Evolutionary conservation across 805 yeast species (phyloP), one percentile per base, ranked within the genome.

Genomic region (Brettanomyces nanus): DNA sequence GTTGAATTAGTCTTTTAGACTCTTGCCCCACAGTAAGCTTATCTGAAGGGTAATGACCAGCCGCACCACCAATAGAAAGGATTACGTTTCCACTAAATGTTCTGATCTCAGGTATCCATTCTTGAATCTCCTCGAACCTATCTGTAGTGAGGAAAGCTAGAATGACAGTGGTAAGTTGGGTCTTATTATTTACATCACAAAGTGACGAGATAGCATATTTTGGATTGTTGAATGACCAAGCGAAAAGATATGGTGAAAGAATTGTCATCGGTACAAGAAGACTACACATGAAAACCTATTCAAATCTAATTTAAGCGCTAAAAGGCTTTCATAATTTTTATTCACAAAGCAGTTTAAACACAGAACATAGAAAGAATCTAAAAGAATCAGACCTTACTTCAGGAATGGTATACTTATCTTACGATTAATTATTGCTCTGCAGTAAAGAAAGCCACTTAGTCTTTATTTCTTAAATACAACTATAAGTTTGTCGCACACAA

Each of bases 51-150:
- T 54, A 56, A 6, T 42, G 42, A 2, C 61, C 59, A 11, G 33
- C 27, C 9, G 61, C 61, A 6, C 63, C 63, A 6, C 62, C 63
- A 23, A 58, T 47, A 1, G 62, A 57, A 6, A 58, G 36, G 14
- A 45, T 51, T n/a, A 58, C 52, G 5, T 41, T 14, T 1, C 52
- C 54, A 4, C 39, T 29, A 29, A 45, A 45, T 11, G 28, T n/a
- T 9, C 20, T 22, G 6, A 54, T 48, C 23, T 52, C 58, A 2
- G 42, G 34, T 4, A 27, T 36, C 63, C 63, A 58, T 13, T 37
- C 31, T 19, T 27, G 40, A 25, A 58, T 46, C 30, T 56, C 61
- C 3, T 48, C 47, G 28, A 35, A 54, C 23, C 51, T 41, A 25
- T 48, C 54, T 22, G 44, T 40, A 3, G 47, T 46, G 13, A 54